Base-by-base conservation (phyloP, 2,329 filamentous ascomycete genomes). In the Claviceps sp. region DNA sequence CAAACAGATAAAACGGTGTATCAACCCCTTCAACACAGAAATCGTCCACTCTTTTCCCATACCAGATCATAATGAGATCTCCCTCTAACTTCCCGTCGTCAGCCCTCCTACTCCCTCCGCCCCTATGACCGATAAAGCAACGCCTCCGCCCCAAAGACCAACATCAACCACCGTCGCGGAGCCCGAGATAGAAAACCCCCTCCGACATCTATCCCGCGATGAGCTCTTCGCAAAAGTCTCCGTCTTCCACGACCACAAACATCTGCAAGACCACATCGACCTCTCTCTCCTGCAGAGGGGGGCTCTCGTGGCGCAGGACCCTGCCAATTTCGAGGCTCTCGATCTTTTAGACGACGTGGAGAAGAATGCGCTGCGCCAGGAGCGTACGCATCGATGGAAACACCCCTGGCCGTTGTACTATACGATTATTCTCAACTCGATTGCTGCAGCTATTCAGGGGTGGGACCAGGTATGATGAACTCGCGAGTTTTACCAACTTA, bases 371-470 rank as follows among this genome's bases (percentile, higher is more conserved):
- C 75, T 56, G 22, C 50, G 56, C 8, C 62, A 70, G 63, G 58
- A 80, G 72, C 57, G 78, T 69, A 55, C 81, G 71, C 77, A 82
- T 64, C 79, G 78, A 53, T 82, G 78, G 73, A 70, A 71, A 55
- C 74, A 75, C 2, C 72, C 78, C 4, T 71, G 65, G 63, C 58
- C 66, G 44, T 62, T 78, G 1, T 78, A 75, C 59, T 75, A 71
- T 54, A 73, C 72, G 44, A 71, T 73, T 59, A 64, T 70, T 22
- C 70, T 77, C 58, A 76, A 73, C 59, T 74, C 75, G 2, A 66
- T 78, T 26, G 75, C 73, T 2, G 76, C 77, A 2, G 75, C 75
- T 6, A 74, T 78, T 9, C 79, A 79, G 56, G 69, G 65, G 18
- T 68, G 66, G 69, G 68, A 71, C 57, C 64, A 67, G 72, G 67